Evolutionary conservation across 2,329 filamentous ascomycete genomes (phyloP).

Genomic region (Epichloe coenophiala): DNA sequence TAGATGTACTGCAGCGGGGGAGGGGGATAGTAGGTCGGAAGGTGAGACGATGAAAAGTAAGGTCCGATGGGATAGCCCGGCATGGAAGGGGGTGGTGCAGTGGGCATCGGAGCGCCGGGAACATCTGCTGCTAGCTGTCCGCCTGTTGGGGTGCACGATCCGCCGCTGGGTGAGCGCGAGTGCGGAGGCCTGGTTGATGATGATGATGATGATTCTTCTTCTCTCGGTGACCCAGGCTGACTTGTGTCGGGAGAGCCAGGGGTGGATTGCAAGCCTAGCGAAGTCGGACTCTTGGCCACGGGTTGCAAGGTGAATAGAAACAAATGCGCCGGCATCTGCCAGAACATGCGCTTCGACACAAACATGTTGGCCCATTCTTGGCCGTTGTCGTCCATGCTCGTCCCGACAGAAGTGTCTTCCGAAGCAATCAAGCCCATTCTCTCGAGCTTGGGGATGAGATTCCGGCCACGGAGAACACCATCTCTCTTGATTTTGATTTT

Average conservation of each 20-base stretch:
- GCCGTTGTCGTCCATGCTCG: slow-evolving; percentile 44
- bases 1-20: slow-evolving; percentile 65
- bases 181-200: background rate
- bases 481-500: slow-evolving; percentile 70
- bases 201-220: background rate
- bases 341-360: slow-evolving; percentile 68
- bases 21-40: slow-evolving; percentile 85
- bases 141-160: slow-evolving; percentile 5
- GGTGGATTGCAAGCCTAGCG: slow-evolving; percentile 34
- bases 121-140: slow-evolving; percentile 21
- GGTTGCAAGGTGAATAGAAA: slow-evolving; percentile 80
- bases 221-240: slow-evolving; percentile 10
- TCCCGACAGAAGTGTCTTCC: slow-evolving; percentile 62
- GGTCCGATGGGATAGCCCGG: slow-evolving; percentile 44
- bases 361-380: slow-evolving; percentile 72
- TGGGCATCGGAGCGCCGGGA: slow-evolving; percentile 25
- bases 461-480: slow-evolving; percentile 73
- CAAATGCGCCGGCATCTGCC: slow-evolving; percentile 77
- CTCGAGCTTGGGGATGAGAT: slow-evolving; percentile 80
- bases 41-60: slow-evolving; percentile 68
- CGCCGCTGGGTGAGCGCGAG: slow-evolving; percentile 7
- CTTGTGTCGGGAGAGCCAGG: slow-evolving; percentile 27
- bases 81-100: slow-evolving; percentile 13
- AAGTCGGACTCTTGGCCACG: slow-evolving; percentile 15
- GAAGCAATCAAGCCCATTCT: slow-evolving; percentile 77